Evolutionary conservation across 148 eudicot species (phyloP), one percentile per base, ranked within the genome.

Genomic region (Polygonum maritimum): DNA sequence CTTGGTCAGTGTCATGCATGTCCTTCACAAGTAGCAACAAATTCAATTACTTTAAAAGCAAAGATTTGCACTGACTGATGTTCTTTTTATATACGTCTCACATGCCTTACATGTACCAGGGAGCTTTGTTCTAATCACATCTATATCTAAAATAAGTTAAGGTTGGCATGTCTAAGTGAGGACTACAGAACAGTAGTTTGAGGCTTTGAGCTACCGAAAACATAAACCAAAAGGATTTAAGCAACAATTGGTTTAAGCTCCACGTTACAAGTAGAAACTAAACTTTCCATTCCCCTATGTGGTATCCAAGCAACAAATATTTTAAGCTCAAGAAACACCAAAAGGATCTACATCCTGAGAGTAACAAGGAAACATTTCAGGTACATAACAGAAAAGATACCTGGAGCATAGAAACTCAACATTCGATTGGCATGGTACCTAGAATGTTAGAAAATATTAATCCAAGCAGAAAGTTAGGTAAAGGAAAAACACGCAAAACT

Each of bases 401-500:
- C 98, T 86, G 98, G 98, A 49, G 98, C 98, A 79, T 93, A 91
- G 87, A 93, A 93, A 77, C 98, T 93, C 85, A 93, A 79, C 98
- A 93, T 93, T 51, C 98, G 90, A 77, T 91, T 93, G 54, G 98
- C 98, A 55, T 93, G 98, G 83, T 83, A 93, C 98, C 98, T 93
- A 48, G 52, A 19, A 62, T 62, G 14, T 26, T 33, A 22, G 38
- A 62, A 21, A 44, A 39, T 22, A 38, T 39, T 12, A 54, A 38
- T 69, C 14, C 16, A 70, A 14, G 75, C 15, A 72, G 35, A 72
- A 72, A 45, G 49, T 44, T 36, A 67, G 78, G 21, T 16, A 6
- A 15, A 39, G 6, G 16, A 52, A 26, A 10, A 19, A n/a, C 4
- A 65, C 33, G 36, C 19, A 72, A 72, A 2, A 35, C 14, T 73